Percentiles rank a stretch among this genome's conserved stretches.
phyloP scores from a whole-genome alignment of 345 rosid genomes.

The Murraya paniculata region DNA sequence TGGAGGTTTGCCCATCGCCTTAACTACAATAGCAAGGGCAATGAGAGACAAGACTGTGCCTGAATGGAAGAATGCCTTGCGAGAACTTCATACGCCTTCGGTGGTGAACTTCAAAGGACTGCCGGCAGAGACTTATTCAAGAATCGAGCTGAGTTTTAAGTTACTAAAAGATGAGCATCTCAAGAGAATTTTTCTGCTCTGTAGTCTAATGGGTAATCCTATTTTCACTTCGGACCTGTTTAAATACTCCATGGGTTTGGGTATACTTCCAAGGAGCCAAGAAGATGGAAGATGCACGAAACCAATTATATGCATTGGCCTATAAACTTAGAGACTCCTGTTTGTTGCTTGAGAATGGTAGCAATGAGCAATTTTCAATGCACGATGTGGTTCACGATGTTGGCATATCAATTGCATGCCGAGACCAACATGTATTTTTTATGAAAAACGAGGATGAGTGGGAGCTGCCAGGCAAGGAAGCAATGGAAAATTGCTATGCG shows the following conservation, averaged over 20 bases:
- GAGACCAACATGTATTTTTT: too few relatives aligned
- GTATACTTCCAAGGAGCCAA: background rate
- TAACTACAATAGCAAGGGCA: slow-evolving; percentile 17
- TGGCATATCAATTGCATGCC: too few relatives aligned
- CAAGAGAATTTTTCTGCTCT: background rate
- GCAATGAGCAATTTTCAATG: too few relatives aligned
- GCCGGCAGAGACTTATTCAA: background rate
- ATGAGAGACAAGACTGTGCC: background rate
- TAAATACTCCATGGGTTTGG: slow-evolving; percentile 11
- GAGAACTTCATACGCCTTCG: background rate
- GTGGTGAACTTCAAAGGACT: background rate
- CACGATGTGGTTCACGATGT: too few relatives aligned
- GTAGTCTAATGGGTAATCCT: background rate
- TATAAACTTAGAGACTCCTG: too few relatives aligned
- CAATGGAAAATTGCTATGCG: too few relatives aligned
- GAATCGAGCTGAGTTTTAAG: background rate
- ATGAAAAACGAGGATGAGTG: too few relatives aligned
- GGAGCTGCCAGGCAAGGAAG: too few relatives aligned
- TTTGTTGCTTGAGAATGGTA: too few relatives aligned
- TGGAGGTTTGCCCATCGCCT: slow-evolving; percentile 29
- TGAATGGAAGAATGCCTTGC: slow-evolving; percentile 30
- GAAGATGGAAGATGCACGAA: slow-evolving; percentile 10
- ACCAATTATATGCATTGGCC: background rate
- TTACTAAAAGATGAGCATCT: background rate
- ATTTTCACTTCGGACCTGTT: background rate